Conservation (phyloP, 1,139 yeast genomes). For the Pichia sp. region DNA sequence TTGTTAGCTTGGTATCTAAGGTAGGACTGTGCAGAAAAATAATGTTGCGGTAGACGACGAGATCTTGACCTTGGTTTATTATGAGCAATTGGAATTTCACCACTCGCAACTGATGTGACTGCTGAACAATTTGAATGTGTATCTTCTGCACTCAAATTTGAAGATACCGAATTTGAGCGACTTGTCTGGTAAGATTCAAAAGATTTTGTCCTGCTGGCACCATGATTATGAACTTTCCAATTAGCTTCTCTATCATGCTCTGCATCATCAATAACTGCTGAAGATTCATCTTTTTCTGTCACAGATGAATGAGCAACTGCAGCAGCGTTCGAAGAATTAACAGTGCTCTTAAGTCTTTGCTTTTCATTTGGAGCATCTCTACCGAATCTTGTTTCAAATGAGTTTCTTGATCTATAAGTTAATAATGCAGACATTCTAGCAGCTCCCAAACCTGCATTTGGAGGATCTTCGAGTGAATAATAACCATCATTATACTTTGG, state of each 20-base stretch:
- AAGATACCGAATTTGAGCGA: slow-evolving; percentile 19
- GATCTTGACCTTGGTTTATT: slow-evolving; percentile 18
- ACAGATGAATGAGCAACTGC: slow-evolving; percentile 1
- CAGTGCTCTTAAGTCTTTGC: slow-evolving; percentile 21
- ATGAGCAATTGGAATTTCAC: slow-evolving; percentile 1
- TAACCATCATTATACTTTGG: slow-evolving; percentile 91
- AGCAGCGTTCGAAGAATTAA: slow-evolving; percentile 1
- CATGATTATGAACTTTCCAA: slow-evolving; percentile 65
- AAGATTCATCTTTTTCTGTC: slow-evolving; percentile 13
- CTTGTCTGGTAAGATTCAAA: slow-evolving; percentile 22
- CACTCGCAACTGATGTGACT: slow-evolving; percentile 8
- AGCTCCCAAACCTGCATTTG: slow-evolving; percentile 81
- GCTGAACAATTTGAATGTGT: slow-evolving; percentile 10
- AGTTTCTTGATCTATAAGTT: slow-evolving; percentile 86
- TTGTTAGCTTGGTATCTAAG: slow-evolving; percentile 89
- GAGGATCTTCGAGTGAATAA: slow-evolving; percentile 70
- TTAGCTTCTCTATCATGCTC: slow-evolving; percentile 38
- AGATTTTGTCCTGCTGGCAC: slow-evolving; percentile 30
- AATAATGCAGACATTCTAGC: slow-evolving; percentile 95
- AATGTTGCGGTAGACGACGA: slow-evolving; percentile 64
- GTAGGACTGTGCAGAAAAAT: slow-evolving; percentile 91
- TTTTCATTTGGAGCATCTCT: slow-evolving; percentile 45
- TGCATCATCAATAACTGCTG: slow-evolving; percentile 16
- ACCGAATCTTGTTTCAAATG: slow-evolving; percentile 87
- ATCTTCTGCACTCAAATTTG: slow-evolving; percentile 11